phyloP scores from a whole-genome alignment of 2,329 filamentous ascomycete species.

The Blastomyces emzantsi region DNA sequence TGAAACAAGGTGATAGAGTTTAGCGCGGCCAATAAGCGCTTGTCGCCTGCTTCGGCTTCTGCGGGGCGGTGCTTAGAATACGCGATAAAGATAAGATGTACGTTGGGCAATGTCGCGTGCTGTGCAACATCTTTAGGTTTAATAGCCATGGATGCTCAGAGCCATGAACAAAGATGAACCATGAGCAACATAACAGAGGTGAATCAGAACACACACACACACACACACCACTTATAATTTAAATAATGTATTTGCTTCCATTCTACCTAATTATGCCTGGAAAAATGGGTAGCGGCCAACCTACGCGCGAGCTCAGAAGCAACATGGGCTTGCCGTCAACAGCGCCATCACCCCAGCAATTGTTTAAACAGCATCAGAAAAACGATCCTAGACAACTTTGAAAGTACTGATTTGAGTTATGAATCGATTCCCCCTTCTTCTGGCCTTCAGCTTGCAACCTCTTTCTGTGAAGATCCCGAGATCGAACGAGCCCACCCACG shows the following conservation, averaged over 20 bases:
- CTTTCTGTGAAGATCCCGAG: conserved; percentile 12
- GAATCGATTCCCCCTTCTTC: conserved; percentile 9
- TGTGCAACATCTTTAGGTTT: too few relatives aligned
- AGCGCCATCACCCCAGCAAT: background rate
- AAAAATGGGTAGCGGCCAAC: background rate
- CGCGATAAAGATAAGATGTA: too few relatives aligned
- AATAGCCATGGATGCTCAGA: too few relatives aligned
- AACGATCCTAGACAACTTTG: conserved; percentile 6
- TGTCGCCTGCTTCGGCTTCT: too few relatives aligned
- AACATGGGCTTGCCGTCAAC: background rate
- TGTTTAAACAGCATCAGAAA: conserved; percentile 9
- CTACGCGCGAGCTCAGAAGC: background rate
- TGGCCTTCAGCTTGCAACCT: conserved; percentile 10
- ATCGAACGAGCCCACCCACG: conserved; percentile 8
- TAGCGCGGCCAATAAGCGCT: too few relatives aligned
- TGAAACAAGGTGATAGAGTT: too few relatives aligned
- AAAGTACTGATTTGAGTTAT: conserved; percentile 9
- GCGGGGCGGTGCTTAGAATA: too few relatives aligned
- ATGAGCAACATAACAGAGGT: background rate
- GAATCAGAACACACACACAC: background rate
- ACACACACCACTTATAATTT: too few relatives aligned
- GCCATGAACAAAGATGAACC: too few relatives aligned
- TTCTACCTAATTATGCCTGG: background rate
- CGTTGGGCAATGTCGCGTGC: too few relatives aligned
- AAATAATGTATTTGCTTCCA: background rate